Conservation (phyloP, 495 filamentous ascomycete species). For the Neurospora sp. region DNA sequence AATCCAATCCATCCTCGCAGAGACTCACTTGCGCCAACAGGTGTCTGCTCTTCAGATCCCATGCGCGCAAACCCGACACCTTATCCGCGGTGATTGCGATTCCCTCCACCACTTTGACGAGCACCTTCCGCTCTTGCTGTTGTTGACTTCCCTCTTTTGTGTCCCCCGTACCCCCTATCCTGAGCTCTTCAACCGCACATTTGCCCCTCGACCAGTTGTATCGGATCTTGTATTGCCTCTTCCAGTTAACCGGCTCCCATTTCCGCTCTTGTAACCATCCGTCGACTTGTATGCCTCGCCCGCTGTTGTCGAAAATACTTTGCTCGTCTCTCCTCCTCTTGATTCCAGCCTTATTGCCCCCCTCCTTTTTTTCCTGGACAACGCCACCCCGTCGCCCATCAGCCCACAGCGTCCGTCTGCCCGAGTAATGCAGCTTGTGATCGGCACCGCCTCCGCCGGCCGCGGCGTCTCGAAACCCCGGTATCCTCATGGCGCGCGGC, state of each 20-base stretch:
- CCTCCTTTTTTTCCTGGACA: constrained; percentile 35
- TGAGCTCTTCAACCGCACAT: constrained; percentile 69
- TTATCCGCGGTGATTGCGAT: constrained; percentile 71
- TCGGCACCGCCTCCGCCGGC: constrained; percentile 11
- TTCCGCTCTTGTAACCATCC: not conserved
- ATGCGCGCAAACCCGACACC: constrained; percentile 59
- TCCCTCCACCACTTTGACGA: constrained; percentile 64
- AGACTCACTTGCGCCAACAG: constrained; percentile 40
- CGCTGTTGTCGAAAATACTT: not conserved
- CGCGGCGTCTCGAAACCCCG: constrained; percentile 46
- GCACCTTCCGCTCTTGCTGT: constrained; percentile 23
- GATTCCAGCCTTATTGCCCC: not conserved
- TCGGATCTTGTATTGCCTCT: constrained; percentile 76
- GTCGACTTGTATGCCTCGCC: not conserved
- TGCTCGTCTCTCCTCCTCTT: not conserved
- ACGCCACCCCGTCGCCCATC: constrained; percentile 42
- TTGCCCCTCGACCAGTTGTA: constrained; percentile 87
- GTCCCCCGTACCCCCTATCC: constrained; percentile 34
- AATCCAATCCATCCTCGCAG: constrained; percentile 11
- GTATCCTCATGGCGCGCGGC: constrained; percentile 68
- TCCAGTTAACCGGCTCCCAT: constrained; percentile 52
- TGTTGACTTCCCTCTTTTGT: not conserved
- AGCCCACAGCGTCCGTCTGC: constrained; percentile 72
- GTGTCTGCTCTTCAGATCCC: constrained; percentile 55
- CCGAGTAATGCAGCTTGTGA: constrained; percentile 52